Evolutionary conservation across 345 rosid genomes (phyloP), one percentile per base, ranked within the genome.

Genomic region (Schrenkiella parvula): DNA sequence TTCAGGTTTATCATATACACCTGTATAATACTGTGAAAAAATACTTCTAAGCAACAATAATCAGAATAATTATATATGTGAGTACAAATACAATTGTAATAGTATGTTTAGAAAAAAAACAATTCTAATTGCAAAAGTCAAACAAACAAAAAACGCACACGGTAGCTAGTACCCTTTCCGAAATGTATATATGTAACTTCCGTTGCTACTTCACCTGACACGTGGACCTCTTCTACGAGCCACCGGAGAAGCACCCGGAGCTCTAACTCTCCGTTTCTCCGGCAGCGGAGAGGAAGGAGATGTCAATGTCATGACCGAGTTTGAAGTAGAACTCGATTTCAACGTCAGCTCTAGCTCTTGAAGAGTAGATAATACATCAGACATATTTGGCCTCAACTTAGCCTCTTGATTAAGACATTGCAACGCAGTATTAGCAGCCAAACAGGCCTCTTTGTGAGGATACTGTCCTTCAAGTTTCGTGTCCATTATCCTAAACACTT

Each of bases 401-500:
- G 92, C 77, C 39, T 93, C 97, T 29, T 14, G 17, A 42, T 52
- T 78, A 38, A 89, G 79, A 74, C 98, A 93, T 32, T 61, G 90
- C 37, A 82, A 76, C 43, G 98, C 93, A 29, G 86, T 82, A 63
- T 65, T 80, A 18, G 98, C 96, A 55, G 93, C 90, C 61, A 82
- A 82, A 37, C 53, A 67, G 63, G 98, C 93, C 51, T 79, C 87
- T 82, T 90, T 88, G 84, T 83, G 93, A 31, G 95, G 90, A 70
- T 93, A 92, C 56, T 92, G 98, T 18, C 97, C 97, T 46, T 84
- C 98, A 83, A 93, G 64, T 69, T 79, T 88, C 34, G 92, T 89
- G 83, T 92, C 98, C 98, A 92, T 92, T 35, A 92, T 84, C 42
- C 98, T 84, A 68, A 88, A 92, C 53, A 92, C 75, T 80, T 85